phyloP scores from a whole-genome alignment of 768 basidiomycete genomes.

The Collybia sordida region DNA sequence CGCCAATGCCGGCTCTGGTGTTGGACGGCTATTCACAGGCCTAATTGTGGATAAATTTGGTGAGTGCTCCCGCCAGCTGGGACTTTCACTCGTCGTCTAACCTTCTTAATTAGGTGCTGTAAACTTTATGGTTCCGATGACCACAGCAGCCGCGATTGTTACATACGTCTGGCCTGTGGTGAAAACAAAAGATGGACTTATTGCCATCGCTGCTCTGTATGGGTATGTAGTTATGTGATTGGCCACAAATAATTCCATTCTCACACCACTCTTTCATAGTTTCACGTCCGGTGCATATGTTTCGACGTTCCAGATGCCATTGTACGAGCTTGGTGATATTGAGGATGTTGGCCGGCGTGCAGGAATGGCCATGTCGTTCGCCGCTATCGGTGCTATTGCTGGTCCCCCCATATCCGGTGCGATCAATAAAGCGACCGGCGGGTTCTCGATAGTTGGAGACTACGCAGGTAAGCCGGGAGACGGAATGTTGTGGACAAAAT shows the following conservation, averaged over 20 bases:
- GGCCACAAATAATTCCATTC: too few relatives aligned
- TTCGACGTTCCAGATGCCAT: conserved; percentile 43
- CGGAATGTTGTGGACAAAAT: not conserved
- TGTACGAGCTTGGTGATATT: conserved; percentile 48
- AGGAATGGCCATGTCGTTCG: conserved; percentile 53
- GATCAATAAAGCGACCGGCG: conserved; percentile 44
- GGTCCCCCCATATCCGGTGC: conserved; percentile 68
- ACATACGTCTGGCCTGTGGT: conserved; percentile 66
- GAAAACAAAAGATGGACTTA: conserved; percentile 34
- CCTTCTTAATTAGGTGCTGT: conserved; percentile 44
- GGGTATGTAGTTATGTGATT: conserved; percentile 37
- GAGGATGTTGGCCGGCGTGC: conserved; percentile 56
- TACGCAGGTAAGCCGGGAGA: conserved; percentile 42
- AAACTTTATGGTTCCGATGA: conserved; percentile 58
- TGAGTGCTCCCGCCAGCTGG: conserved; percentile 8
- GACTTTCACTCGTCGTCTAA: not conserved
- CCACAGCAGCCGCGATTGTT: conserved; percentile 43
- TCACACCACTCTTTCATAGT: conserved; percentile 21
- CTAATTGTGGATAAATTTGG: conserved; percentile 50
- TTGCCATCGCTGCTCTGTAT: conserved; percentile 53
- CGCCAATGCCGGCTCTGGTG: conserved; percentile 55
- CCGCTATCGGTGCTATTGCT: conserved; percentile 52
- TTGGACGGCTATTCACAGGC: conserved; percentile 54
- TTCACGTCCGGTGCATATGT: conserved; percentile 51
- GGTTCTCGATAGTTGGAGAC: conserved; percentile 44